Base-by-base conservation (phyloP, 306 rosid species). In the Castanopsis chinensis region DNA sequence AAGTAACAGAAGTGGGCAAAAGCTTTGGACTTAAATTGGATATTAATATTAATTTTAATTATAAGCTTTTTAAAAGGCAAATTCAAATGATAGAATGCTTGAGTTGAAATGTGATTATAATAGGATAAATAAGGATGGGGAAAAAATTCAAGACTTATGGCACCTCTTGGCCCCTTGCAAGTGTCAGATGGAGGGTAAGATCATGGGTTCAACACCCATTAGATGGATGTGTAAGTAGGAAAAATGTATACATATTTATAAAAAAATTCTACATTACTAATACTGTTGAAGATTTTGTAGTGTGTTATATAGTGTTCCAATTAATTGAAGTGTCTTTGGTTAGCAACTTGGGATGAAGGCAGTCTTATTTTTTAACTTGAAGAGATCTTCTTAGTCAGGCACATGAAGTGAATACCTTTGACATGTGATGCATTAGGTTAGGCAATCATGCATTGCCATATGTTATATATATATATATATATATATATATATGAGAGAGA, bases 331-430 rank as follows among this genome's bases (percentile, higher is more conserved):
- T 84, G 37, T 75, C 53, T 73, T 63, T 68, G 98, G 94, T 73
- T 96, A 98, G 99, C 99, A 96, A 85, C 89, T 82, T 74, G 93
- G 98, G 71, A 73, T 74, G 57, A 56, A 27, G 17, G 51, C 28
- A 3, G 18, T 73, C 68, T 76, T n/a, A 37, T 11, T 14, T 21
- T 4, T 35, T 28, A 33, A 18, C 35, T 14, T 4, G 0, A 61
- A 9, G 64, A 30, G 21, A 25, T 51, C 73, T 35, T 6, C 43
- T 37, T 74, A 9, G 43, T 6, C 18, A 33, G 76, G 43, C 35
- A 15, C 58, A 71, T 53, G 21, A 28, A 49, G 60, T 43, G 74
- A 64, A 69, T 14, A 59, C 59, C 73, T 79, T 37, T 58, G 33
- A 59, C 72, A 55, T 70, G 65, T 70, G 70, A 32, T 63, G 78